Base-by-base conservation (phyloP, 78 protist genomes). In the Andalucia godoyi region DNA sequence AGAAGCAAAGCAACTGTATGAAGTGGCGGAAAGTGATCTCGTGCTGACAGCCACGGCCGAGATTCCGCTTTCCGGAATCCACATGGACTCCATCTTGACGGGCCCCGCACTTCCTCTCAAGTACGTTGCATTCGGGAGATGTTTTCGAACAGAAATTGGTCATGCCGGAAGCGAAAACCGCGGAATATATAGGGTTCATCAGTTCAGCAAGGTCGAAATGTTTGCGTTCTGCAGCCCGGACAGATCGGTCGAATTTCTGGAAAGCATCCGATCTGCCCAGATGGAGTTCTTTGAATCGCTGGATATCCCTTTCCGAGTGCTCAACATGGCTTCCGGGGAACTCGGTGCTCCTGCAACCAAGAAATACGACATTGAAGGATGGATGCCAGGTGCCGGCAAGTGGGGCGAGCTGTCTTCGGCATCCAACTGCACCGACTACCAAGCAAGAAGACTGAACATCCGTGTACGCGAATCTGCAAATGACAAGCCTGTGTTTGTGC, bases 141-240 rank as follows among this genome's bases (percentile, higher is more conserved):
- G 86, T 65, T 90, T 90, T 72, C 63, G 93, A 29, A 58, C 76
- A 1, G 92, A 91, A 29, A 70, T 70, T 4, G 89, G 91, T 17
- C 27, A 43, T 34, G 57, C 57, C 30, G 70, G 79, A 21, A 33
- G 41, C 9, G 36, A 34, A 21, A 9, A 2, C 3, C 18, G 45
- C 0, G 97, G 93, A 3, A 66, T 92, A 5, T 92, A 87, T 72
- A 57, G 93, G 30, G 84, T 86, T 25, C 92, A 88, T 57, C 94
- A 88, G 34, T 92, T 92, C 66, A 71, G 76, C 7, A 87, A 92
- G 64, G 91, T 88, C 23, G 96, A 91, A 52, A 80, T 86, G 87
- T 83, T 87, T 64, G 76, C 57, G 23, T 38, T 87, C 25, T 40
- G 80, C 32, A 39, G 4, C 10, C 76, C 80, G 30, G 81, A 79